Evolutionary conservation across 345 rosid species (phyloP).

Genomic region (Hibiscus trionum): DNA sequence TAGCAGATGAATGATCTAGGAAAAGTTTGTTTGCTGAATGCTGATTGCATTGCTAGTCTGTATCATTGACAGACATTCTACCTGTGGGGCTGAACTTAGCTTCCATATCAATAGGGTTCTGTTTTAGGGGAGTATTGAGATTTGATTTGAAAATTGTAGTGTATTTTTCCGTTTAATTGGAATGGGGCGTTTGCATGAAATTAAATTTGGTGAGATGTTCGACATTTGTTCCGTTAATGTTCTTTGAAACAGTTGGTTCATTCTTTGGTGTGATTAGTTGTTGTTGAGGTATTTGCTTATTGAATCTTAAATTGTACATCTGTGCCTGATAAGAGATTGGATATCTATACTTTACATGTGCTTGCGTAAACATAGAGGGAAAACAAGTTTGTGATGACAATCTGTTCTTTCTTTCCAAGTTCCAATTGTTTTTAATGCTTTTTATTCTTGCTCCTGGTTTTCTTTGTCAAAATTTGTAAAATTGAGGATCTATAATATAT

Average conservation of each 20-base stretch:
- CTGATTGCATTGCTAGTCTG: background rate
- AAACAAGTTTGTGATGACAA: background rate
- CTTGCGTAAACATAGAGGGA: background rate
- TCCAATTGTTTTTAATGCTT: background rate
- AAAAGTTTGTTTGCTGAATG: background rate
- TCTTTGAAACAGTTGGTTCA: background rate
- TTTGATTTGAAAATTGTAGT: background rate
- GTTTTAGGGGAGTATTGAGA: background rate
- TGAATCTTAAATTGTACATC: background rate
- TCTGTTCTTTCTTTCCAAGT: background rate
- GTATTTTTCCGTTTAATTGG: background rate
- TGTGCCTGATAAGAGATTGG: background rate
- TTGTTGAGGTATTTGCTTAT: background rate
- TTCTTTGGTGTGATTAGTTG: background rate
- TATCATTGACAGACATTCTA: background rate
- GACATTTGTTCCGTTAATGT: background rate
- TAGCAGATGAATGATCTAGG: background rate
- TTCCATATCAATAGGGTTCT: background rate
- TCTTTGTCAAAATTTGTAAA: background rate
- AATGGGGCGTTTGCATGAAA: background rate
- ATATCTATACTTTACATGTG: background rate
- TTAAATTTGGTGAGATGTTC: constrained; percentile 2
- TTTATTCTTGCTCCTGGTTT: background rate
- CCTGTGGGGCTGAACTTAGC: background rate
- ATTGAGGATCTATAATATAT: background rate